These are phyloP conservation scores for Arachis stenosperma DNA, from an alignment of 306 rosid genomes.

Conservation along the genomic window DNA sequence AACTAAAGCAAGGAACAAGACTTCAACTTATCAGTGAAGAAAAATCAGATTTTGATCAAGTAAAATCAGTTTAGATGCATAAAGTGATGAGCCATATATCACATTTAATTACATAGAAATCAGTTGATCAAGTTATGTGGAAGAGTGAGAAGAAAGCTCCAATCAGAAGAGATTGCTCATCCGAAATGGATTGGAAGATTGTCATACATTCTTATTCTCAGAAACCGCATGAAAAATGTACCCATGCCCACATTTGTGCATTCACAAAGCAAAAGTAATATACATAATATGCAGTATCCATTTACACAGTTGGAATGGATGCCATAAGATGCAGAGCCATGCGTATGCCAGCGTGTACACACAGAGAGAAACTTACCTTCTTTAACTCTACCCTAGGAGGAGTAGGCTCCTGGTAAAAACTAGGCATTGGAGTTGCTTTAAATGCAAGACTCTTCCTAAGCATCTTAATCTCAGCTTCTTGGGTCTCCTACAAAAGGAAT, in stretches of 20 bases:
- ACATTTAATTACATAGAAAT: not conserved
- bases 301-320: not conserved
- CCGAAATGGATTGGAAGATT: slow-evolving; percentile 26
- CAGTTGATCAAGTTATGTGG: slow-evolving; percentile 2
- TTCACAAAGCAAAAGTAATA: too few relatives aligned
- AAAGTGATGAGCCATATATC: slow-evolving; percentile 25
- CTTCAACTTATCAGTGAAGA: too few relatives aligned
- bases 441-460: slow-evolving; percentile 67
- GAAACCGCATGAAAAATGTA: not conserved
- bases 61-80: slow-evolving; percentile 29
- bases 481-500: slow-evolving; percentile 72
- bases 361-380: slow-evolving; percentile 49
- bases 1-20: too few relatives aligned
- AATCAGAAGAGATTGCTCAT: slow-evolving; percentile 8
- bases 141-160: slow-evolving; percentile 25
- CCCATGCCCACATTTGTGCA: not conserved
- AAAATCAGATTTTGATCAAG: not conserved
- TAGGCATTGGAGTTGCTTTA: slow-evolving; percentile 85
- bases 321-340: slow-evolving; percentile 3
- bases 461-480: slow-evolving; percentile 76
- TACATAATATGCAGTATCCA: not conserved
- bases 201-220: slow-evolving; percentile 5
- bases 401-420: slow-evolving; percentile 79
- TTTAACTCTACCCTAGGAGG: slow-evolving; percentile 74
- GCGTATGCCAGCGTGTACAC: not conserved